Evolutionary conservation across 306 rosid genomes (phyloP), one percentile per base, ranked within the genome.

Genomic region (Trifolium repens): DNA sequence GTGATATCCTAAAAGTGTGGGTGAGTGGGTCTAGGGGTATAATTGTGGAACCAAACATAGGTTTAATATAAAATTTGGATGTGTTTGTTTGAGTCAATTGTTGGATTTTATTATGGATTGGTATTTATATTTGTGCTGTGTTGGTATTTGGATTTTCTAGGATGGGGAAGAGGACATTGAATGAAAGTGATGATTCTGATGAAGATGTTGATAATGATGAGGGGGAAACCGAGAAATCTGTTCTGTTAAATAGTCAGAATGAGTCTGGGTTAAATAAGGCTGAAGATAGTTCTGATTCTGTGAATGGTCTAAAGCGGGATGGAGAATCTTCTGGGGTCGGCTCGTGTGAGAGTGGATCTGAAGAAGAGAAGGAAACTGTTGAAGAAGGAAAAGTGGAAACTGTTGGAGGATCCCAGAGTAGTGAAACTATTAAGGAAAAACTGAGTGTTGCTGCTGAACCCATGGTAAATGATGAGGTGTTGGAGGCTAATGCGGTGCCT

Each of bases 91-190:
- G 46, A 8, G 40, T 71, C 10, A 2, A 53, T 53, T 71, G 30
- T 77, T 19, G 7, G 44, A 22, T 59, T 47, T 32, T 32, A 32
- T 69, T 71, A 57, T 70, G 70, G 8, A 12, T 53, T 55, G 80
- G 62, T 86, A 58, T 79, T 78, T 71, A 71, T 78, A 53, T 63
- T 72, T 78, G 9, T 54, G 42, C 15, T 52, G 30, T 69, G 42
- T 58, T 75, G 26, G 32, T 78, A 24, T 78, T 79, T 79, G 19
- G 32, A 4, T 58, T 82, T 76, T 47, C 64, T 77, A 96, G 99
- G 99, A 89, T 86, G 97, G 97, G 97, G 49, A 92, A 91, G 90
- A 88, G 87, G 61, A 82, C 78, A 77, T 2, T 88, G 79, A 88
- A 85, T 72, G 92, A 78, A 81, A 88, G 87, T 80, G 99, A 90